A percentile compares a stretch with the other conserved stretches of the same genome.
Evolutionary conservation across 2,329 filamentous ascomycete species (phyloP).

Genomic region (Talaromyces sp.): DNA sequence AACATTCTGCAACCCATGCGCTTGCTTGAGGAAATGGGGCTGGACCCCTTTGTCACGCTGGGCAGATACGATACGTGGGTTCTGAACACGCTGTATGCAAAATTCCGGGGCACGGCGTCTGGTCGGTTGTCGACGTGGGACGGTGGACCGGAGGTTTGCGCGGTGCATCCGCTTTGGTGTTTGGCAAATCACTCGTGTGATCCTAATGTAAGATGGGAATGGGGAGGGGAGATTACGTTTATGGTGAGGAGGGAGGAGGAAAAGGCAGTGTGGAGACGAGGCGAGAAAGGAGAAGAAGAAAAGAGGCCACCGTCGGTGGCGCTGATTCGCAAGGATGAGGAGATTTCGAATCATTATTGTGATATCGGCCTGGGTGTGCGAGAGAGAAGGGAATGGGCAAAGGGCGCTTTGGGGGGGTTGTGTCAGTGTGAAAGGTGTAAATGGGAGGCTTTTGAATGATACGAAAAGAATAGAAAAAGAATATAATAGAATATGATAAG

Average conservation of each 20-base stretch:
- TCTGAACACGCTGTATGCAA: slow-evolving; percentile 84
- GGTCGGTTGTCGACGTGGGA: slow-evolving; percentile 71
- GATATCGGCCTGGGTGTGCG: slow-evolving; percentile 73
- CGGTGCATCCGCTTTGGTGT: slow-evolving; percentile 94
- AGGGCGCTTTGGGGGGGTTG: slow-evolving; percentile 77
- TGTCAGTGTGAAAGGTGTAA: slow-evolving; percentile 82
- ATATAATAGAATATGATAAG: too few species aligned
- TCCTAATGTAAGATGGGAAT: slow-evolving; percentile 92
- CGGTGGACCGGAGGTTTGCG: slow-evolving; percentile 81
- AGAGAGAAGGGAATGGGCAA: slow-evolving; percentile 81
- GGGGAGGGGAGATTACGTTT: slow-evolving; percentile 52
- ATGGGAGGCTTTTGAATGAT: slow-evolving; percentile 52
- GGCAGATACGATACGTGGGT: slow-evolving; percentile 49
- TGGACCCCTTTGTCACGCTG: slow-evolving; percentile 51
- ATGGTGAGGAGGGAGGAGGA: slow-evolving; percentile 27
- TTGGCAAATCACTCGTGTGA: slow-evolving; percentile 94
- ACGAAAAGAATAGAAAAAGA: background rate
- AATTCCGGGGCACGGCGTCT: slow-evolving; percentile 88
- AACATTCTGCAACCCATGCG: slow-evolving; percentile 56
- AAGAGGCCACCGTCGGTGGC: slow-evolving; percentile 39
- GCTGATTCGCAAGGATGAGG: slow-evolving; percentile 65
- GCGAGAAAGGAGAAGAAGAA: slow-evolving; percentile 41
- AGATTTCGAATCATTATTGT: slow-evolving; percentile 92
- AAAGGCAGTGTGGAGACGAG: slow-evolving; percentile 31
- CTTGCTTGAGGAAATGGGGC: slow-evolving; percentile 57